Base-by-base conservation (phyloP, 805 yeast genomes). In the Hermanozyma aechmeae region DNA sequence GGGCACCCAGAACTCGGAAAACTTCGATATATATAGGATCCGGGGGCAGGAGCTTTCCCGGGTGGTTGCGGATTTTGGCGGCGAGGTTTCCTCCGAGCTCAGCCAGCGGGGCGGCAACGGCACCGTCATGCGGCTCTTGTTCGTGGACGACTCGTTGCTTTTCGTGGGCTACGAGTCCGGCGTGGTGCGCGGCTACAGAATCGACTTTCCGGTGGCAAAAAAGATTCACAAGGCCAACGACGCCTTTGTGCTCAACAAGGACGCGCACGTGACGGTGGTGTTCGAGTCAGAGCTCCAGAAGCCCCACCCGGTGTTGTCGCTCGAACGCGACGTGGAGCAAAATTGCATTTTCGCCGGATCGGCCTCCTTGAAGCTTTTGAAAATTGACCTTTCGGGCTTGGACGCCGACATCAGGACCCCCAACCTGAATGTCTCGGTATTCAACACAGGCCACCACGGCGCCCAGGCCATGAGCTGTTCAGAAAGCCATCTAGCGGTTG, bases 121-220 rank as follows among this genome's bases (percentile, higher is more conserved):
- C 2, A 78, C 81, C 23, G 68, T 79, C 10, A 80, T 84, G 85
- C 67, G 62, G 26, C 40, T 79, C 3, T 35, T 45, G 1, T 66
- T 72, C 51, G 41, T 66, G 1, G 42, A 41, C 8, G 39, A 45
- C 2, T 18, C 32, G 6, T 32, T 50, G 1, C 43, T 73, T 12
- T 50, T 51, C 12, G 58, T 78, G 5, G 95, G 93, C 1, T 83
- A 69, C 45, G 95, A 83, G 47, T 76, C 81, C 12, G 94, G 95
- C 0, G 76, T 71, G 40, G 29, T 62, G 6, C 22, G 51, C 14
- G 62, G 58, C 1, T 42, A 53, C 16, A 23, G 36, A 5, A 32
- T 59, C 4, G 50, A 45, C 16, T 38, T 32, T 6, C 19, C 31
- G 10, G 27, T 23, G 5, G 23, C n/a, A n/a, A n/a, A 23, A 14